phyloP scores from a whole-genome alignment of 805 yeast species.

The Metschnikowia reukaufii region DNA sequence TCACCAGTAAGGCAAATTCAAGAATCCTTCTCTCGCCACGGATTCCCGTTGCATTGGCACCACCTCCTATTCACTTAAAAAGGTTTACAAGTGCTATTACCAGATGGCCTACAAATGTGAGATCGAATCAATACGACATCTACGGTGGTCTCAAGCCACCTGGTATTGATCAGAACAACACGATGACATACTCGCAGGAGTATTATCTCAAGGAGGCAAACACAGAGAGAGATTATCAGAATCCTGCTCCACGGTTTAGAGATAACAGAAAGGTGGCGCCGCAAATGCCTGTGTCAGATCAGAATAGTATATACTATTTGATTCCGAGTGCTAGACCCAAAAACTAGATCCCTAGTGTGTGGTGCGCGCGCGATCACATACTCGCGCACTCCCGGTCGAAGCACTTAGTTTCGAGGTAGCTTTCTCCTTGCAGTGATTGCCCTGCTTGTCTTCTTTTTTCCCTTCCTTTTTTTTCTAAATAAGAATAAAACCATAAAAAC shows the following conservation, averaged over 20 bases:
- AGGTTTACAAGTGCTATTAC: conserved; percentile 12
- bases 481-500: neutral
- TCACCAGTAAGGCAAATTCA: conserved; percentile 23
- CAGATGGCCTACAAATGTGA: conserved; percentile 12
- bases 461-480: neutral
- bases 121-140: conserved; percentile 13
- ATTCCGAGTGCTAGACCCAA: conserved; percentile 16
- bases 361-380: conserved; percentile 8
- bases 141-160: conserved; percentile 25
- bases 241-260: conserved; percentile 8
- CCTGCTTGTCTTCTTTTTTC: neutral
- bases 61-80: conserved; percentile 71
- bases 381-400: neutral
- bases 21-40: conserved; percentile 30
- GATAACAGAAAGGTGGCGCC: conserved; percentile 10
- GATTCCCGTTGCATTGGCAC: conserved; percentile 53
- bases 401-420: neutral
- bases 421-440: conserved; percentile 5
- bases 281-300: conserved; percentile 11
- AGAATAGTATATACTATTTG: conserved; percentile 15
- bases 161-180: conserved; percentile 9
- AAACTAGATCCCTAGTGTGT: conserved; percentile 2
- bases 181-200: conserved; percentile 12
- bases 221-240: conserved; percentile 9
- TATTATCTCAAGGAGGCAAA: conserved; percentile 13